These are phyloP conservation scores for Marasmius fiardii DNA, from an alignment of 1,284 basidiomycete genomes.

Conservation along the genomic window DNA sequence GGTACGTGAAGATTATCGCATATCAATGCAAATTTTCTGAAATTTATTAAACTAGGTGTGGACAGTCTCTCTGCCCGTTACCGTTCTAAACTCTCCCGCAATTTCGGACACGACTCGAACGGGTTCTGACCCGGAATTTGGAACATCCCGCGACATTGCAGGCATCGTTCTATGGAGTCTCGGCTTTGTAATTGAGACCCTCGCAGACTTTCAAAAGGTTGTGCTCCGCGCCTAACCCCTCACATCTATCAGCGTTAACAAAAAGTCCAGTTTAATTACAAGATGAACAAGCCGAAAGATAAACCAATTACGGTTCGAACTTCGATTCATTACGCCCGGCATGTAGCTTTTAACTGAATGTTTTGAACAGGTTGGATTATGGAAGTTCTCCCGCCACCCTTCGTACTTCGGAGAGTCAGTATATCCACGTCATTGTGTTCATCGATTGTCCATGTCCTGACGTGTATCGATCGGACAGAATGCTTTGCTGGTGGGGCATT, in stretches of 20 bases:
- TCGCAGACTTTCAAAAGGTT: conserved; percentile 68
- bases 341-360: not conserved
- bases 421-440: too few relatives aligned
- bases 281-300: conserved; percentile 50
- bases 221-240: not conserved
- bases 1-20: conserved; percentile 27
- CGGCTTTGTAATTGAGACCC: conserved; percentile 59
- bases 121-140: conserved; percentile 53
- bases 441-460: not conserved
- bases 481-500: conserved; percentile 73
- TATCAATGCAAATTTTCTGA: not conserved
- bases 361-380: conserved; percentile 40
- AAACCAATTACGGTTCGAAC: conserved; percentile 41
- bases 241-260: not conserved
- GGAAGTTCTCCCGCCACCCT: conserved; percentile 67
- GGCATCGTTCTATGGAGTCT: conserved; percentile 66
- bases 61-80: conserved; percentile 64
- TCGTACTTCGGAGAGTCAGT: conserved; percentile 76
- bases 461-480: conserved; percentile 34
- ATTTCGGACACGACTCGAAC: conserved; percentile 44
- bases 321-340: not conserved
- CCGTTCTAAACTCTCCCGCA: conserved; percentile 66
- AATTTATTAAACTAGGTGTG: conserved; percentile 43
- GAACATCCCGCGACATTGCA: conserved; percentile 62
- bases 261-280: conserved; percentile 47